Evolutionary conservation across 2,329 filamentous ascomycete species (phyloP).

Genomic region (Lachnum nothofagi): DNA sequence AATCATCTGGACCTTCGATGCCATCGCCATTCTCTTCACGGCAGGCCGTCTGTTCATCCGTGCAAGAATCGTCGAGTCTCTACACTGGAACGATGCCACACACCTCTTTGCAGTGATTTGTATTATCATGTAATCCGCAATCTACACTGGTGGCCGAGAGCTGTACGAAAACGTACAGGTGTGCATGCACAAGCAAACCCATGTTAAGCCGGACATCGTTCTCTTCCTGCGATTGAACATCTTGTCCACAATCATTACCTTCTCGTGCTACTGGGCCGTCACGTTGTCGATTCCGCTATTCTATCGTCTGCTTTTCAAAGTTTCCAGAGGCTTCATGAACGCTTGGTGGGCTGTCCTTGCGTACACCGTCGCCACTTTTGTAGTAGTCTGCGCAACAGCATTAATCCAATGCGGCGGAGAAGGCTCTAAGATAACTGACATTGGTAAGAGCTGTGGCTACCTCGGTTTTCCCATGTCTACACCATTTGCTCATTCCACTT

Average conservation of each 20-base stretch:
- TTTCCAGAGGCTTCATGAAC: not conserved
- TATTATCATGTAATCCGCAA: not conserved
- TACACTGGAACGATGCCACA: not conserved
- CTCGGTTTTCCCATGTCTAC: not conserved
- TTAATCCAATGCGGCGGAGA: not conserved
- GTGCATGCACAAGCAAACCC: not conserved
- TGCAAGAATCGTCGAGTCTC: not conserved
- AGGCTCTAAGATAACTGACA: not conserved
- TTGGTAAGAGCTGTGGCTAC: not conserved
- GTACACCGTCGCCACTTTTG: not conserved
- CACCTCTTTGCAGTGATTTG: not conserved
- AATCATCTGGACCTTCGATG: not conserved
- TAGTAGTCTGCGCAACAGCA: not conserved
- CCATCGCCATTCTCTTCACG: not conserved
- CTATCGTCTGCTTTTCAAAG: not conserved
- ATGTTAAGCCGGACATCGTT: not conserved
- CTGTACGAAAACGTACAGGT: not conserved
- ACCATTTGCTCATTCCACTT: not conserved
- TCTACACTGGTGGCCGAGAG: not conserved
- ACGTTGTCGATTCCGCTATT: not conserved
- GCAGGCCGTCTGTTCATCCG: not conserved
- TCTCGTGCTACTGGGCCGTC: not conserved
- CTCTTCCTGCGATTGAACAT: not conserved
- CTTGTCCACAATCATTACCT: not conserved
- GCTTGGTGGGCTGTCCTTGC: not conserved